Percentiles rank a stretch among this genome's conserved stretches.
phyloP scores from a whole-genome alignment of 208 protist genomes.

The Naegleria lovaniensis region DNA sequence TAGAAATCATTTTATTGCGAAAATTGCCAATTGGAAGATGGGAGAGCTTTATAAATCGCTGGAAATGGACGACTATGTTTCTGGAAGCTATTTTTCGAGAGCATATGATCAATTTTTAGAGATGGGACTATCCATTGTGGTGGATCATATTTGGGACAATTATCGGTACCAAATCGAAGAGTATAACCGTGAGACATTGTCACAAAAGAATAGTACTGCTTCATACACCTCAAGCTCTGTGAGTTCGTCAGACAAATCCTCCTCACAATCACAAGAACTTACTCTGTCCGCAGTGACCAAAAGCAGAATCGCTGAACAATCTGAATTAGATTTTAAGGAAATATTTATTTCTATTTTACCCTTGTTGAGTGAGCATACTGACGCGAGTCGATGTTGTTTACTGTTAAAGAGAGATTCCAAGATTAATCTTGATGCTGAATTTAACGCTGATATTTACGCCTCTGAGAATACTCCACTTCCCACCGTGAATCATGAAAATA shows the following conservation, averaged over 20 bases:
- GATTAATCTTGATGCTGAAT: not conserved
- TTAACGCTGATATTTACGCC: not conserved
- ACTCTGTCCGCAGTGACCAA: not conserved
- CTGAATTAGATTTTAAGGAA: not conserved
- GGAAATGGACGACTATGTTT: not conserved
- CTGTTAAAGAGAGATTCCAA: not conserved
- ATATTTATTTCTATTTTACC: not conserved
- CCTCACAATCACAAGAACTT: not conserved
- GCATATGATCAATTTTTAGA: not conserved
- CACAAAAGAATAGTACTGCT: too few relatives aligned
- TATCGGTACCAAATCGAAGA: not conserved
- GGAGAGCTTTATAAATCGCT: not conserved
- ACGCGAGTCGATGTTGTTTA: not conserved
- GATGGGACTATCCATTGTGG: not conserved
- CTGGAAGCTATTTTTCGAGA: not conserved
- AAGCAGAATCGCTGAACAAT: not conserved
- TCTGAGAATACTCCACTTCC: too few relatives aligned
- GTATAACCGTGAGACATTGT: not conserved
- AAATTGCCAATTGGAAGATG: not conserved
- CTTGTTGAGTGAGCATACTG: not conserved
- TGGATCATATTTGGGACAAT: not conserved
- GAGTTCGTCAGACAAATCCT: too few relatives aligned
- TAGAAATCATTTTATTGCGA: not conserved
- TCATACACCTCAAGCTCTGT: too few relatives aligned
- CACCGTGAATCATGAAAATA: not conserved